Conservation (phyloP, 305 asterid genomes). For the Solanum hybrid region DNA sequence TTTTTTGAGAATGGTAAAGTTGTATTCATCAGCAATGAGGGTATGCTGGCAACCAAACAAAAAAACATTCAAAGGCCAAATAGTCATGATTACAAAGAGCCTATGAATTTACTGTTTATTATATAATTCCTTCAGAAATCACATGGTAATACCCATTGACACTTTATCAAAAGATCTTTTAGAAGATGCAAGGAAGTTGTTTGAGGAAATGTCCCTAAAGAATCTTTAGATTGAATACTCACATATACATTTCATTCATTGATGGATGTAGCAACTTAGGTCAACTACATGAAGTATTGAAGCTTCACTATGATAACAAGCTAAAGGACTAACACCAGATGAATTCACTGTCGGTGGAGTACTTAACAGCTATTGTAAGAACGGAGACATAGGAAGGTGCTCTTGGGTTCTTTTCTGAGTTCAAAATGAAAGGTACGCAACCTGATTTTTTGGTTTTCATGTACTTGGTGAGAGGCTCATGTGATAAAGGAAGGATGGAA, state of each 20-base stretch:
- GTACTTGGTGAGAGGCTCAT: conserved; percentile 57
- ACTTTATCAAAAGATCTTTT: conserved; percentile 56
- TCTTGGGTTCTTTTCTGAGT: conserved; percentile 45
- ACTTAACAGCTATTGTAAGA: conserved; percentile 58
- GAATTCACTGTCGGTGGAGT: conserved; percentile 65
- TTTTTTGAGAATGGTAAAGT: too few relatives aligned
- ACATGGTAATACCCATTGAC: conserved; percentile 54
- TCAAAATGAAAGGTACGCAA: conserved; percentile 30
- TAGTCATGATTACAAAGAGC: too few relatives aligned
- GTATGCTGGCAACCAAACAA: too few relatives aligned
- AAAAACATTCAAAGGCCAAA: too few relatives aligned
- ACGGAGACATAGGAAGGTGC: conserved; percentile 85
- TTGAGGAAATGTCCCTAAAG: conserved; percentile 52
- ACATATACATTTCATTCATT: conserved; percentile 61
- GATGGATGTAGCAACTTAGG: conserved; percentile 57
- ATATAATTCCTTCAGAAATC: conserved; percentile 56
- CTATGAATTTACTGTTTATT: neutral
- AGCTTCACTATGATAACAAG: conserved; percentile 50
- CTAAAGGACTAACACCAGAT: conserved; percentile 44
- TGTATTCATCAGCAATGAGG: too few relatives aligned
- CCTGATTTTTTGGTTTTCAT: conserved; percentile 76
- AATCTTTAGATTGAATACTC: conserved; percentile 38
- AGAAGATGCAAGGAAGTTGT: conserved; percentile 51
- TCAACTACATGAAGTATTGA: conserved; percentile 45
- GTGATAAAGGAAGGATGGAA: conserved; percentile 90